Base-by-base conservation (phyloP, 108 stramenopile genomes). In the Mayamaea pseudoterrestris region DNA sequence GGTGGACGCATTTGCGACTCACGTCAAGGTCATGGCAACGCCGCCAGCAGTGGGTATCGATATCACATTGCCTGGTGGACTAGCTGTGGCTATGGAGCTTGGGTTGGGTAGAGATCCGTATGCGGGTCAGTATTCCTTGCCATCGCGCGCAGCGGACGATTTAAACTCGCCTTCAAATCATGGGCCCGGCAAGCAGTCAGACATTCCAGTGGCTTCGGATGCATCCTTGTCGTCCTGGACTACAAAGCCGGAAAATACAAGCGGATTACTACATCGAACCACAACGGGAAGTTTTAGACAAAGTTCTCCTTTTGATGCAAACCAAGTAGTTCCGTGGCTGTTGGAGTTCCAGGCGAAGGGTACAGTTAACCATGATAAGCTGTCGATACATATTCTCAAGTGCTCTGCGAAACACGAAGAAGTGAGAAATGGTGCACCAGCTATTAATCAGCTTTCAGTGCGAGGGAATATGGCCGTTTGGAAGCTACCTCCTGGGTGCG, bases 1-100 rank as follows among this genome's bases (percentile, higher is more conserved):
- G 1, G 55, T 76, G 22, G 79, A 80, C n/a, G 32, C 63, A 25
- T 90, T 81, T 74, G 73, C 63, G 62, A 47, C 52, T 8, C 65
- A 78, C 37, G 32, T 74, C 24, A 70, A 83, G 43, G 47, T 69
- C n/a, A 79, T 91, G n/a, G 80, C 65, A 17, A 84, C 82, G 5
- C 80, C 80, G 32, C 80, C 89, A 24, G 83, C 83, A 0, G 45
- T 86, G 16, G 69, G 76, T 27, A 68, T 91, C 22, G 83, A 91
- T 59, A 26, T 91, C 21, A 91, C 80, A 5, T 40, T 86, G 36
- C 76, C 83, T 5, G 89, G 89, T 29, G 89, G 89, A 7, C 44
- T 86, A 14, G 72, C 79, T 5, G 53, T 83, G 14, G 82, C 83
- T 16, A 52, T 85, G 47, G 89, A 85, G 57, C 49, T 80, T 35